Conservation (phyloP, 495 filamentous ascomycete genomes). For the Daldinia childiae region DNA sequence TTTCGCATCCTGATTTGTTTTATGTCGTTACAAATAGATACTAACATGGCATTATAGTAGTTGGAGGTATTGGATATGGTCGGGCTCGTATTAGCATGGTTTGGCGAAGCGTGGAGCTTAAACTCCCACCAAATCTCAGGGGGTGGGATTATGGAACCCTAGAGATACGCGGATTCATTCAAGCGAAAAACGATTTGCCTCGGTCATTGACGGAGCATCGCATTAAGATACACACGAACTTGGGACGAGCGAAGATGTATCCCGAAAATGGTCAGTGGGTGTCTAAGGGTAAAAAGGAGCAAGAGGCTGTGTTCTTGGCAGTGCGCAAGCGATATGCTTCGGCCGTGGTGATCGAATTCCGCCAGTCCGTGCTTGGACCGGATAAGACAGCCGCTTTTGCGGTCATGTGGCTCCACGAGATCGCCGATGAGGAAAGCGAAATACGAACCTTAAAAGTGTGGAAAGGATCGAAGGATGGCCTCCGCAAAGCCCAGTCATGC, state of each 20-base stretch:
- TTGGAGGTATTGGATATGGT: slow-evolving; percentile 75
- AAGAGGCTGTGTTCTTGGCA: slow-evolving; percentile 61
- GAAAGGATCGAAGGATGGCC: slow-evolving; percentile 58
- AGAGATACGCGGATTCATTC: slow-evolving; percentile 58
- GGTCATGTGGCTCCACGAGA: slow-evolving; percentile 71
- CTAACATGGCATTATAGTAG: slow-evolving; percentile 40
- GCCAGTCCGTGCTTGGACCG: slow-evolving; percentile 54
- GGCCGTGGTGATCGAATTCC: slow-evolving; percentile 69
- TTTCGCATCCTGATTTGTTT: slow-evolving; percentile 32
- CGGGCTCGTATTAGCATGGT: slow-evolving; percentile 71
- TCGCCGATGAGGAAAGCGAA: slow-evolving; percentile 69
- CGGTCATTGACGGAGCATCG: slow-evolving; percentile 55
- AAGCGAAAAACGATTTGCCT: slow-evolving; percentile 50
- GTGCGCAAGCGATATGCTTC: slow-evolving; percentile 70
- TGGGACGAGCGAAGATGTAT: slow-evolving; percentile 64
- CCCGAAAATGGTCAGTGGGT: slow-evolving; percentile 49
- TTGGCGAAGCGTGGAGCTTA: slow-evolving; percentile 71
- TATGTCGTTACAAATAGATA: neutral
- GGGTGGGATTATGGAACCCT: slow-evolving; percentile 76
- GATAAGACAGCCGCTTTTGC: slow-evolving; percentile 69
- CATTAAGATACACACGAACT: slow-evolving; percentile 65
- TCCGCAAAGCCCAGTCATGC: slow-evolving; percentile 54
- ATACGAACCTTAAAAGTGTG: slow-evolving; percentile 65
- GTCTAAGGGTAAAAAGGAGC: slow-evolving; percentile 48
- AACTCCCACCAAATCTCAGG: slow-evolving; percentile 61